These are phyloP conservation scores for Mortierella sp. DNA, from an alignment of 371 early-diverging fungal genomes.

Conservation along the genomic window DNA sequence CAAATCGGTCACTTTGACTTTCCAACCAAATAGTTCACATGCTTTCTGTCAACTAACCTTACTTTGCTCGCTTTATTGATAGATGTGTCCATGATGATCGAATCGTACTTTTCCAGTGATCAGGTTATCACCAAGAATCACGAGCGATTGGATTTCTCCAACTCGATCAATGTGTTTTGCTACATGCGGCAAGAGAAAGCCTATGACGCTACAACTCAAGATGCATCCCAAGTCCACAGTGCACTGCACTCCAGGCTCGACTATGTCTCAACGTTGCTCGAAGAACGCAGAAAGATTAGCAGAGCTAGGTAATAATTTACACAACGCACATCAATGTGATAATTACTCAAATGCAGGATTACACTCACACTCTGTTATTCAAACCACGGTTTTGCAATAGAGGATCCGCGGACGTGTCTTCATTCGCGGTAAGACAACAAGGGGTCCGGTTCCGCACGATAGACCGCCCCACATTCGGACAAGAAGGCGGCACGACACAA, in stretches of 20 bases:
- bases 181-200: conserved; percentile 12
- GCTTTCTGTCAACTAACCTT: neutral
- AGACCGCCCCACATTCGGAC: conserved; percentile 7
- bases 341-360: neutral
- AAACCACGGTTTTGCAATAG: neutral
- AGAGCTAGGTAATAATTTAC: neutral
- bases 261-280: conserved; percentile 1
- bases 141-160: conserved; percentile 1
- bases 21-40: neutral
- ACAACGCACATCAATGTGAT: neutral
- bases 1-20: conserved; percentile 1
- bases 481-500: no score
- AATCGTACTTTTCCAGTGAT: no score
- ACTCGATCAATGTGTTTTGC: conserved; percentile 16
- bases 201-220: conserved; percentile 5
- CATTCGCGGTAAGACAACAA: neutral
- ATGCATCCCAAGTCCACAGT: neutral
- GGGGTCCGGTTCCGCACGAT: conserved; percentile 13
- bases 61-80: conserved; percentile 1
- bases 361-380: neutral
- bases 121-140: no score
- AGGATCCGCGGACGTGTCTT: neutral
- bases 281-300: conserved; percentile 13
- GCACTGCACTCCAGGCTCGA: conserved; percentile 5
- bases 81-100: neutral